A percentile compares a stretch with the other conserved stretches of the same genome.
These are phyloP conservation scores for Hypoxylon intermedium DNA, from an alignment of 495 filamentous ascomycete genomes.

Conservation along the genomic window DNA sequence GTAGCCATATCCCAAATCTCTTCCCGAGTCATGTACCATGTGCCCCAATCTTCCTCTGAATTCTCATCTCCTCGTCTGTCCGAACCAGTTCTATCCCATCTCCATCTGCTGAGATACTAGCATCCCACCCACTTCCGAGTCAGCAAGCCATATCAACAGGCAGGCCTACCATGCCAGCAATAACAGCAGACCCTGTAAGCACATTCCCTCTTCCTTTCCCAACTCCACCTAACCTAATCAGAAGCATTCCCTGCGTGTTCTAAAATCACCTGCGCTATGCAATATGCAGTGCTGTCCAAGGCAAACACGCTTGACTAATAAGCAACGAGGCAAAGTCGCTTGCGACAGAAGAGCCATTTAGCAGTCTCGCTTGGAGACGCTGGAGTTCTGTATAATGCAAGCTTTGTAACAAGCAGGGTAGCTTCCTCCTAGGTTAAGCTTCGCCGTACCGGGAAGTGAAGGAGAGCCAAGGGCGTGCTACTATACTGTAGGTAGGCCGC, in stretches of 20 bases:
- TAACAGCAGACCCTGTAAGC: too few relatives aligned
- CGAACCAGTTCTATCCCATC: too few relatives aligned
- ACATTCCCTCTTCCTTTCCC: neutral
- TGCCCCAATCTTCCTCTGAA: too few relatives aligned
- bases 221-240: neutral
- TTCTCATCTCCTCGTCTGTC: too few relatives aligned
- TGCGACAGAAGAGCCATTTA: constrained; percentile 15
- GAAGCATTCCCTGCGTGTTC: neutral
- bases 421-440: neutral
- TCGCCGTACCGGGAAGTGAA: neutral
- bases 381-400: constrained; percentile 10
- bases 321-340: constrained; percentile 17
- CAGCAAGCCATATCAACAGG: too few relatives aligned
- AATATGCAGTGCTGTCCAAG: constrained; percentile 5
- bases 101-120: too few relatives aligned
- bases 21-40: too few relatives aligned
- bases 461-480: neutral
- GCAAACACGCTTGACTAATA: constrained; percentile 17
- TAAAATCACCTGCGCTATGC: constrained; percentile 12
- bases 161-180: too few relatives aligned
- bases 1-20: too few relatives aligned
- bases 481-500: neutral
- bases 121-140: too few relatives aligned
- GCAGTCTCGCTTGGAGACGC: constrained; percentile 11
- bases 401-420: constrained; percentile 1